Evolutionary conservation across 192 early-diverging fungal genomes (phyloP).

Genomic region (Phlyctochytrium arcticum): DNA sequence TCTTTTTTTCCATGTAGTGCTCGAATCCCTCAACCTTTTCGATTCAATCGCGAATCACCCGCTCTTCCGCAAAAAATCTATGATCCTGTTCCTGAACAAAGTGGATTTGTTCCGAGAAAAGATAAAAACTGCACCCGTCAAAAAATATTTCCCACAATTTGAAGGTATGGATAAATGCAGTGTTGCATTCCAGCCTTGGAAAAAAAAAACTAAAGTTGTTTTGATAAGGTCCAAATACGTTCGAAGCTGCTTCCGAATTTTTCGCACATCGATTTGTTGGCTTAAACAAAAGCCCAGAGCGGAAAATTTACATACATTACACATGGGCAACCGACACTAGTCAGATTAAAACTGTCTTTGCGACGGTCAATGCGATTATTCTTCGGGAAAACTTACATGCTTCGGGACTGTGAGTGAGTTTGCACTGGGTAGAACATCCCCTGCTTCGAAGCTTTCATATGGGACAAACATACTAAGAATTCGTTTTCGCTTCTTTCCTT

Average conservation of each 20-base stretch:
- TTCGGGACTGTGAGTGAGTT: slow-evolving; percentile 16
- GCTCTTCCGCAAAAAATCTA: slow-evolving; percentile 43
- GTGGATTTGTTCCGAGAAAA: slow-evolving; percentile 51
- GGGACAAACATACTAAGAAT: too few relatives aligned
- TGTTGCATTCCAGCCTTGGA: neutral
- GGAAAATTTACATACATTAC: slow-evolving; percentile 56
- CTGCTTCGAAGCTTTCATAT: too few relatives aligned
- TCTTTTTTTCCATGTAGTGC: slow-evolving; percentile 21
- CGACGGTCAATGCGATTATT: slow-evolving; percentile 50
- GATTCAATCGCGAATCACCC: slow-evolving; percentile 47
- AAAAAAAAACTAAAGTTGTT: too few relatives aligned
- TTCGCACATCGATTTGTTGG: slow-evolving; percentile 41
- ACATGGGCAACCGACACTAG: slow-evolving; percentile 62
- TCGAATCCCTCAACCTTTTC: slow-evolving; percentile 49
- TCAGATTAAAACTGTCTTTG: slow-evolving; percentile 51
- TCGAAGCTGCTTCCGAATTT: slow-evolving; percentile 44
- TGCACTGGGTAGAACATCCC: too few relatives aligned
- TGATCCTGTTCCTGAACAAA: slow-evolving; percentile 58
- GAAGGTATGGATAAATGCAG: slow-evolving; percentile 28
- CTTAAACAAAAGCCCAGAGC: slow-evolving; percentile 40
- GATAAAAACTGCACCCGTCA: slow-evolving; percentile 29
- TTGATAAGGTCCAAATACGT: slow-evolving; percentile 46
- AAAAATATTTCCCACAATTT: slow-evolving; percentile 45
- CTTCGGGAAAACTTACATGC: slow-evolving; percentile 21
- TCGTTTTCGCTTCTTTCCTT: too few relatives aligned